These are phyloP conservation scores for Imleria badia DNA, from an alignment of 768 basidiomycete species.

Conservation along the genomic window DNA sequence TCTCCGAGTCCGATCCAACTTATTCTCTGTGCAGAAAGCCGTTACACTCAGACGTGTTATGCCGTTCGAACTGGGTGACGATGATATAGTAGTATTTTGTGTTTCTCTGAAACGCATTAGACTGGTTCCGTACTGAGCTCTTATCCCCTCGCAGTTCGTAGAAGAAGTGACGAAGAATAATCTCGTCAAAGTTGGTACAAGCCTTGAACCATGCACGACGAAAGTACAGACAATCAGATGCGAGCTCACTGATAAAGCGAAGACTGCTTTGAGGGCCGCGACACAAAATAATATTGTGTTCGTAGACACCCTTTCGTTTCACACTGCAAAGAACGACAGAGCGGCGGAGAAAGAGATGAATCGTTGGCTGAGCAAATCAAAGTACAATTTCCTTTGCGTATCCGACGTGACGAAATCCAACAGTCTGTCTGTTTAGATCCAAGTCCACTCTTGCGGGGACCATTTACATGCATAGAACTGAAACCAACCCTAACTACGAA, in stretches of 20 bases:
- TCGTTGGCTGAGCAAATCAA: constrained; percentile 6
- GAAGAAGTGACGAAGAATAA: background rate
- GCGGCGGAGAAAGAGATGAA: background rate
- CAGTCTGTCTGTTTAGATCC: background rate
- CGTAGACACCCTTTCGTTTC: constrained; percentile 25
- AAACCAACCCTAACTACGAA: background rate
- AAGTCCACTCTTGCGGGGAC: constrained; percentile 5
- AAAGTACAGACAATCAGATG: constrained; percentile 14
- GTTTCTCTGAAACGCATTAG: background rate
- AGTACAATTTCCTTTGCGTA: background rate
- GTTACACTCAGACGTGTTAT: no score
- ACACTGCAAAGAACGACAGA: background rate
- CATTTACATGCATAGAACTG: constrained; percentile 19
- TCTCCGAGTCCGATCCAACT: no score
- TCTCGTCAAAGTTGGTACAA: background rate
- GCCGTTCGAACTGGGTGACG: background rate
- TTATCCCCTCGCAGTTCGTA: constrained; percentile 8
- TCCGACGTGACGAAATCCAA: background rate
- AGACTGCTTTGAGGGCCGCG: background rate
- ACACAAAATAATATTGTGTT: constrained; percentile 14
- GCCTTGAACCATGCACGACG: background rate
- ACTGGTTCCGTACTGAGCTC: background rate
- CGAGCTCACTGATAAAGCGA: background rate
- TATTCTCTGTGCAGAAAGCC: no score
- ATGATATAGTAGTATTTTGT: constrained; percentile 23